Conservation (phyloP, 75 land plant species). For the Larix kaempferi region DNA sequence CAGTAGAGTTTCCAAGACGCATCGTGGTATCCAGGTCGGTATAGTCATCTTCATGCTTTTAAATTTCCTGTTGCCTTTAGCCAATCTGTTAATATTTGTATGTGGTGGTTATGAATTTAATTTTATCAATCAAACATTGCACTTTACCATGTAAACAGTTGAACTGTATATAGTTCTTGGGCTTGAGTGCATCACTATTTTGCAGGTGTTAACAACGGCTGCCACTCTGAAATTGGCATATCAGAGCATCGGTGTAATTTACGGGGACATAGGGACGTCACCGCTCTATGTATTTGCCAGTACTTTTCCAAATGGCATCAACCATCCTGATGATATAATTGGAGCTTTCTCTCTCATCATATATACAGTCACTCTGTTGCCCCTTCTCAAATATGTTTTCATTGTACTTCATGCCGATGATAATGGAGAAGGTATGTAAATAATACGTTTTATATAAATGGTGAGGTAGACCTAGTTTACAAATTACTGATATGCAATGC, state of each 20-base stretch:
- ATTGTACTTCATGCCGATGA: constrained; percentile 72
- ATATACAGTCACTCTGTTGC: constrained; percentile 67
- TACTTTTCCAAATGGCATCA: constrained; percentile 45
- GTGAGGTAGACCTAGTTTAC: not conserved
- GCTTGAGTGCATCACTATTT: constrained; percentile 15
- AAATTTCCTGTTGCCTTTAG: no score
- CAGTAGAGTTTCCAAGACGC: constrained; percentile 7
- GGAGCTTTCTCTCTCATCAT: constrained; percentile 73
- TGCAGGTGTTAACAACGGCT: constrained; percentile 8
- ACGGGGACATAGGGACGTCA: constrained; percentile 80
- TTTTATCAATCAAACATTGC: no score
- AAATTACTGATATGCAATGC: no score
- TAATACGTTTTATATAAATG: not conserved
- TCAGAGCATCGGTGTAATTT: constrained; percentile 69
- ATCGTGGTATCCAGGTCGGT: not conserved
- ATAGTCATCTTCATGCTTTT: no score
- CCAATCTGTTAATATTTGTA: no score
- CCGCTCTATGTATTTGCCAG: constrained; percentile 68
- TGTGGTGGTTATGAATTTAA: no score
- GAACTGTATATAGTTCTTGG: not conserved
- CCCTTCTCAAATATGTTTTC: constrained; percentile 72
- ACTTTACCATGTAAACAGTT: no score
- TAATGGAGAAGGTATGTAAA: constrained; percentile 60
- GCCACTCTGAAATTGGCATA: constrained; percentile 49
- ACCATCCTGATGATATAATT: constrained; percentile 42